Percentiles rank a stretch among this genome's conserved stretches.
Evolutionary conservation across 768 basidiomycete genomes (phyloP).

Genomic region (Tulasnella sp.): DNA sequence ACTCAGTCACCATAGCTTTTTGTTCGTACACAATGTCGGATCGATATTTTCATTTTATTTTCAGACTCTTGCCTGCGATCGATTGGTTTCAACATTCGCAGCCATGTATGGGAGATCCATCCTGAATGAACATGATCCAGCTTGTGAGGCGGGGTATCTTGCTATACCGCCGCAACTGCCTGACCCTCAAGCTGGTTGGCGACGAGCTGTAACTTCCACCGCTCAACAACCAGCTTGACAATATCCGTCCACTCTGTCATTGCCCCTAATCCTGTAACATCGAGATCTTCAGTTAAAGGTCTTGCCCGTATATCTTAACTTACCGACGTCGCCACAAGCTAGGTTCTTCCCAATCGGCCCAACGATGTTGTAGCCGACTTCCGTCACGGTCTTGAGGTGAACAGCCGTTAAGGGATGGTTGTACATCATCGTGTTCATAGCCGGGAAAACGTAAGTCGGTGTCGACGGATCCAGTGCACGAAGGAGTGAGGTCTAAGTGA

Average conservation of each 20-base stretch:
- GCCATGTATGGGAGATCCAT: background rate
- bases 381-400: constrained; percentile 63
- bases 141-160: too few relatives aligned
- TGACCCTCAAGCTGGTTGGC: background rate
- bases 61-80: background rate
- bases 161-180: background rate
- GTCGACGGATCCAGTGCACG: constrained; percentile 75
- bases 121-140: too few relatives aligned
- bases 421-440: constrained; percentile 99
- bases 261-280: constrained; percentile 61
- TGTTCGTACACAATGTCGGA: background rate
- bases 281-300: background rate
- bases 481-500: constrained; percentile 43
- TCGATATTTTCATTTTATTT: background rate
- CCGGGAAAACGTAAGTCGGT: constrained; percentile 85
- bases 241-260: constrained; percentile 97
- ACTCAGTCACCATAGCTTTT: background rate
- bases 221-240: constrained; percentile 54
- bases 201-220: background rate
- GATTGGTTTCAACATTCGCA: background rate
- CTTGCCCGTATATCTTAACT: constrained; percentile 18
- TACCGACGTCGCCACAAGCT: constrained; percentile 88
- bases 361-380: constrained; percentile 65
- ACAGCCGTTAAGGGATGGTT: constrained; percentile 82
- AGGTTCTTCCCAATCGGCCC: constrained; percentile 83